These are phyloP conservation scores for Metschnikowia hibisci DNA, from an alignment of 805 yeast species.

Conservation along the genomic window DNA sequence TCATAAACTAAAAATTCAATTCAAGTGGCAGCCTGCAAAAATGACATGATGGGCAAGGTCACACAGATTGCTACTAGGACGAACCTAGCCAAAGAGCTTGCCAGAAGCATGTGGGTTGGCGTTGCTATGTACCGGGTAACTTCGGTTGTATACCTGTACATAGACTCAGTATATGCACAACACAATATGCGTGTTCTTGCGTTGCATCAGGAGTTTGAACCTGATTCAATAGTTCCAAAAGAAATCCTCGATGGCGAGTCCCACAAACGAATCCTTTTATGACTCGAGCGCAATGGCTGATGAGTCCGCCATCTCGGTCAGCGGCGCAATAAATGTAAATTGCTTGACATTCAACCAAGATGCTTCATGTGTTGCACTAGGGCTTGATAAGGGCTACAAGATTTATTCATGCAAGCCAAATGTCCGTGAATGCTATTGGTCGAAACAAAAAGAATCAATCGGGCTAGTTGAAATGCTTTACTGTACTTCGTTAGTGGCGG, in stretches of 20 bases:
- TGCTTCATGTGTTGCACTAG: conserved; percentile 73
- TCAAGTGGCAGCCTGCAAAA: too few relatives aligned
- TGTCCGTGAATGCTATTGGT: conserved; percentile 50
- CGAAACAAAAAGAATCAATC: conserved; percentile 46
- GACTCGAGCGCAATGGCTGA: neutral
- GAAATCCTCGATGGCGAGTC: conserved; percentile 3
- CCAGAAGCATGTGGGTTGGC: too few relatives aligned
- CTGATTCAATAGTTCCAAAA: neutral
- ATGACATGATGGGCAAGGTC: too few relatives aligned
- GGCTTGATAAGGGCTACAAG: conserved; percentile 59
- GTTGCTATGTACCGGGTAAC: too few relatives aligned
- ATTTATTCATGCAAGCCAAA: conserved; percentile 82
- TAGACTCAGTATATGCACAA: too few relatives aligned
- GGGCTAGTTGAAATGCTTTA: conserved; percentile 87
- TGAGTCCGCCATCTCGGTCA: neutral
- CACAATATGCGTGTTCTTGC: too few relatives aligned
- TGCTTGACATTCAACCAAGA: conserved; percentile 78
- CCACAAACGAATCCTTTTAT: conserved; percentile 2
- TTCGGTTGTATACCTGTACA: too few relatives aligned
- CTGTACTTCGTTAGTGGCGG: conserved; percentile 78
- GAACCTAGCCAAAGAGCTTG: too few relatives aligned
- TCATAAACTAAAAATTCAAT: too few relatives aligned
- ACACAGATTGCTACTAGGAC: too few relatives aligned
- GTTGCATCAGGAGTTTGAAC: neutral
- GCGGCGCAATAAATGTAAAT: conserved; percentile 24